A percentile compares a stretch with the other conserved stretches of the same genome.
phyloP scores from a whole-genome alignment of 2,329 filamentous ascomycete species.

The Ophiostoma fasciatum region DNA sequence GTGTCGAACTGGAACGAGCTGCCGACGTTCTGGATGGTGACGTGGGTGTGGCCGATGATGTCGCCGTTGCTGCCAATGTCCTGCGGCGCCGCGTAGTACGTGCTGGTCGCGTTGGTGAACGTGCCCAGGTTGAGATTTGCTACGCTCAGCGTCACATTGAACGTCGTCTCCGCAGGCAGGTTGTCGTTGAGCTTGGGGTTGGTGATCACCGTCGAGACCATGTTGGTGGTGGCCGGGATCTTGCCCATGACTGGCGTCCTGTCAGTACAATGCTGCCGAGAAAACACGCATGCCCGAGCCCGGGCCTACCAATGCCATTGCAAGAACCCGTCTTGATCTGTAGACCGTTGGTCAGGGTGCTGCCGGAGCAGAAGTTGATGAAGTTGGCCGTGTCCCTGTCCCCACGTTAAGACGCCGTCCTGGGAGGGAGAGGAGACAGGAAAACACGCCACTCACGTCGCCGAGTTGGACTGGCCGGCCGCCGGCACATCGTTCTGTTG shows the following conservation, averaged over 20 bases:
- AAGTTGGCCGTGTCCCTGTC: slow-evolving; percentile 43
- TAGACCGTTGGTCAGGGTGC: slow-evolving; percentile 44
- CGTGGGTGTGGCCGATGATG: slow-evolving; percentile 47
- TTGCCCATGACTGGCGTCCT: slow-evolving; percentile 39
- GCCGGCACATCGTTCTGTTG: slow-evolving; percentile 24
- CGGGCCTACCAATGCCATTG: slow-evolving; percentile 47
- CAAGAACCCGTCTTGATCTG: slow-evolving; percentile 46
- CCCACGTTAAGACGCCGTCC: neutral
- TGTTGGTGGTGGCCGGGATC: slow-evolving; percentile 37
- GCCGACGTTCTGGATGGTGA: slow-evolving; percentile 43
- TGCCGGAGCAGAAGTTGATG: slow-evolving; percentile 46
- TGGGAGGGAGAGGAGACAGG: no score
- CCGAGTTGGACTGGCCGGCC: slow-evolving; percentile 35
- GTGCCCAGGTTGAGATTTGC: slow-evolving; percentile 39
- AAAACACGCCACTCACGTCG: slow-evolving; percentile 38
- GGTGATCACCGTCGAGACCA: slow-evolving; percentile 41
- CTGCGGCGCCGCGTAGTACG: slow-evolving; percentile 48
- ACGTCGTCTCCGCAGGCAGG: slow-evolving; percentile 30
- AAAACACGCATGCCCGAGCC: no score
- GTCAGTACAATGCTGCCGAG: no score
- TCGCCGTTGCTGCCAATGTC: slow-evolving; percentile 31
- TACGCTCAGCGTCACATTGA: slow-evolving; percentile 38
- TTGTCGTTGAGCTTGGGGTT: slow-evolving; percentile 37
- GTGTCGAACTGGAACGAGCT: slow-evolving; percentile 30
- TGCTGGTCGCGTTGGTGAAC: slow-evolving; percentile 44